Evolutionary conservation across 225 moss, liverwort and hornwort genomes (phyloP).

Genomic region (Sphagnum tenellum): DNA sequence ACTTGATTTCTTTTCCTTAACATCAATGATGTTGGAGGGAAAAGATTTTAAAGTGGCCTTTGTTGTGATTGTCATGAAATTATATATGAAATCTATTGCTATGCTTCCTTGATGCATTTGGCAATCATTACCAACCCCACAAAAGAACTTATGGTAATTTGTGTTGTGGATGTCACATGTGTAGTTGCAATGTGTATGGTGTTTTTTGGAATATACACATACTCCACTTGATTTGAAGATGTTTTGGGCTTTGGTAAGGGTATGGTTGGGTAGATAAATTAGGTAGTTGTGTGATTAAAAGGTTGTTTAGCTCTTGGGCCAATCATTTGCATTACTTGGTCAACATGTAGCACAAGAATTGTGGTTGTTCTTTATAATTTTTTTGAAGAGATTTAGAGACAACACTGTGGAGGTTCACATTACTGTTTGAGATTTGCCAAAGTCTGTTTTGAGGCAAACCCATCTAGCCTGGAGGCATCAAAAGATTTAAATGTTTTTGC

Average conservation of each 20-base stretch:
- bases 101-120: slow-evolving; percentile 73
- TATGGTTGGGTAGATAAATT: slow-evolving; percentile 59
- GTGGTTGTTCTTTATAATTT: slow-evolving; percentile 61
- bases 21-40: slow-evolving; percentile 81
- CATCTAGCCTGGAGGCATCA: slow-evolving; percentile 47
- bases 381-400: slow-evolving; percentile 70
- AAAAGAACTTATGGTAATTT: slow-evolving; percentile 68
- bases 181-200: not conserved
- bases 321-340: slow-evolving; percentile 71
- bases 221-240: no score
- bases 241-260: no score
- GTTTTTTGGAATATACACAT: no score
- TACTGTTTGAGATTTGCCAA: slow-evolving; percentile 75
- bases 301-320: slow-evolving; percentile 73
- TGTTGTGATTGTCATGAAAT: slow-evolving; percentile 76
- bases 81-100: slow-evolving; percentile 69
- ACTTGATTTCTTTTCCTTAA: slow-evolving; percentile 8
- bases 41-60: slow-evolving; percentile 51
- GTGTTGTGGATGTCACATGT: not conserved
- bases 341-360: slow-evolving; percentile 80
- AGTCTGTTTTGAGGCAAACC: slow-evolving; percentile 54
- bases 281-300: slow-evolving; percentile 66
- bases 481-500: slow-evolving; percentile 59
- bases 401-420: slow-evolving; percentile 69
- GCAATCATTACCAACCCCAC: slow-evolving; percentile 74